Evolutionary conservation across 2,329 filamentous ascomycete genomes (phyloP).

Genomic region (Dryadomyces quercus-mongolicae): DNA sequence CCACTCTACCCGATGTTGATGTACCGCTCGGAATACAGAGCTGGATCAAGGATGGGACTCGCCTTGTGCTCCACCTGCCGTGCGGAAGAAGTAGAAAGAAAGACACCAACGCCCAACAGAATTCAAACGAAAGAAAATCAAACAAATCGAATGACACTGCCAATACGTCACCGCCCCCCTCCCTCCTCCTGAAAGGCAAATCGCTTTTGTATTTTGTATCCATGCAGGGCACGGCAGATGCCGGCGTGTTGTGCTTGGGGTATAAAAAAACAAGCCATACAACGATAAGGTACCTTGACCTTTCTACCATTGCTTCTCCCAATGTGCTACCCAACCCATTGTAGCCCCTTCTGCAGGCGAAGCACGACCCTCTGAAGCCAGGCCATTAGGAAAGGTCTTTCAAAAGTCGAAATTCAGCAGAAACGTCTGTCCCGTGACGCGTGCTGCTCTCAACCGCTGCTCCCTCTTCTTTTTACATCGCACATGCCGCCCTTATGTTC

Average conservation of each 20-base stretch:
- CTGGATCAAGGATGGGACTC: conserved; percentile 58
- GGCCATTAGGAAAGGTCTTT: too few species aligned
- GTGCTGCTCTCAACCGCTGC: too few species aligned
- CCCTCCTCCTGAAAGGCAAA: not conserved
- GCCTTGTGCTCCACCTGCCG: conserved; percentile 68
- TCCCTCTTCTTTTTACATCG: too few species aligned
- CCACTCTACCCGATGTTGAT: conserved; percentile 22
- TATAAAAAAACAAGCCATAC: not conserved
- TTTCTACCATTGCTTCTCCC: not conserved
- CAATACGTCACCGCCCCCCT: too few species aligned
- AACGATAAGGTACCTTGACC: not conserved
- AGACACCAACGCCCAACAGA: conserved; percentile 6
- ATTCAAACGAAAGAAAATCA: not conserved
- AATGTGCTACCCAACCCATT: too few species aligned
- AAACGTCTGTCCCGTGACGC: too few species aligned
- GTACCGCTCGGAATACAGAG: conserved; percentile 68
- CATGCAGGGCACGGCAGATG: not conserved
- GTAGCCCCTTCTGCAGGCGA: too few species aligned
- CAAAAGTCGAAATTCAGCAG: too few species aligned
- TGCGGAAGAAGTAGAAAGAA: conserved; percentile 30
- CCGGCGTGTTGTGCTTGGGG: not conserved
- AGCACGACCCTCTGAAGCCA: too few species aligned
- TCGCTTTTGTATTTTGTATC: not conserved
- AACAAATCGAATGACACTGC: not conserved
- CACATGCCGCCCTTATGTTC: not conserved